Evolutionary conservation across 1,139 yeast genomes (phyloP), one percentile per base, ranked within the genome.

Genomic region (Barnettozyma hawaiiensis): DNA sequence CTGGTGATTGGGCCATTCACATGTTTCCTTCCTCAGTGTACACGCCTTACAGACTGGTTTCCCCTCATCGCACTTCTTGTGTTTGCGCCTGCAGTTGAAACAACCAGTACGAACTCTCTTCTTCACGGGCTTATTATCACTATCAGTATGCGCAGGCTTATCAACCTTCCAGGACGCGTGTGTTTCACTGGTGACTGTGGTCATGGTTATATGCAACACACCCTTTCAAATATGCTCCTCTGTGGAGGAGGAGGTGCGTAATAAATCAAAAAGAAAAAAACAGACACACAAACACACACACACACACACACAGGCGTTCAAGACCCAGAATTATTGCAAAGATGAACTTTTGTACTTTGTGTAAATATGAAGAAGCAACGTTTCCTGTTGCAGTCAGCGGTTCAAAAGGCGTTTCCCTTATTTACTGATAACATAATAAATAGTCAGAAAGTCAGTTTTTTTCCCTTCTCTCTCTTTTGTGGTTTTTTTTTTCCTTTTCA

Each of bases 1-100:
- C 14, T 32, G 31, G 11, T 37, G 18, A 11, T 36, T 43, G 1
- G 78, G 78, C 78, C 78, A 73, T 31, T 65, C 64, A 50, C 78
- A 73, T 42, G 62, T 62, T 42, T 71, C 61, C 21, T 71, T 61
- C 21, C 71, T 62, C 16, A 71, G 49, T 12, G 55, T 44, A 51
- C 78, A 73, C 44, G 72, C 75, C 18, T 66, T 60, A 32, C 59
- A 55, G 1, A 42, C 33, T 12, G 59, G 59, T 27, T 49, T 51
- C 29, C 45, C 46, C 27, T 53, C 55, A 36, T 55, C 57, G 12
- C 32, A 28, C 32, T 28, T 28, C 20, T 28, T 28, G 32, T 28
- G 35, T 32, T 20, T 14, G 7, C 19, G 18, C 23, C 21, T 34
- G 28, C 27, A 22, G 23, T 18, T 32, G 12, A 28, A 15, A 15